Conservation (phyloP, 495 filamentous ascomycete species). For the Cercophora scortea region DNA sequence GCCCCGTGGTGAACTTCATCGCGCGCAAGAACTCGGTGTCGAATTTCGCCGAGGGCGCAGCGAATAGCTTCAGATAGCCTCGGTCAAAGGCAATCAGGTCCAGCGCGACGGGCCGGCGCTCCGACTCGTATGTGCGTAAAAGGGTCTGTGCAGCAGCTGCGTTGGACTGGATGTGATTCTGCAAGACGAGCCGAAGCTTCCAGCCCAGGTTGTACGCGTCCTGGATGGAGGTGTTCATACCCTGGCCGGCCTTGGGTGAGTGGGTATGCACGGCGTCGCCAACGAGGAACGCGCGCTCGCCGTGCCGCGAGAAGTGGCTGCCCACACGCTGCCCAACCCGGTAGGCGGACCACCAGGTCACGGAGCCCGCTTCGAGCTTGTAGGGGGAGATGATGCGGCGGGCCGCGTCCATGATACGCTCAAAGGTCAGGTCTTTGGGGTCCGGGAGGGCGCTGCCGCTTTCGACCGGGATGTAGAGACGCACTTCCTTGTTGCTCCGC, state of each 20-base stretch:
- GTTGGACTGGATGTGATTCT: slow-evolving; percentile 27
- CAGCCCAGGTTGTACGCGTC: slow-evolving; percentile 68
- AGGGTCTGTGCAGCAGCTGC: slow-evolving; percentile 36
- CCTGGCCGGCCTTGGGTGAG: slow-evolving; percentile 66
- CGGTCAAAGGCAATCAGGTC: slow-evolving; percentile 69
- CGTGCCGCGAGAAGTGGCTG: slow-evolving; percentile 46
- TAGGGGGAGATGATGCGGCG: slow-evolving; percentile 55
- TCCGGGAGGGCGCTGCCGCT: slow-evolving; percentile 31
- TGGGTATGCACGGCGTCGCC: slow-evolving; percentile 57
- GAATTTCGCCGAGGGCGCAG: slow-evolving; percentile 34
- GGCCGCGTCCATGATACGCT: slow-evolving; percentile 50
- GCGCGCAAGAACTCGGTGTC: slow-evolving; percentile 15
- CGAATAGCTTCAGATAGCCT: slow-evolving; percentile 43
- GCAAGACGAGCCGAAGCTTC: slow-evolving; percentile 58
- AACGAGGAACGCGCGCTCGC: slow-evolving; percentile 58
- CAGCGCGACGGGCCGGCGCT: slow-evolving; percentile 61
- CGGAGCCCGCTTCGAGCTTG: slow-evolving; percentile 33
- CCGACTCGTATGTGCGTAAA: slow-evolving; percentile 61
- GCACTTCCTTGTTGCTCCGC: slow-evolving; percentile 50
- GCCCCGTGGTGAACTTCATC: slow-evolving; percentile 32
- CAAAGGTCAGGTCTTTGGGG: slow-evolving; percentile 40
- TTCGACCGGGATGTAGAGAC: slow-evolving; percentile 63
- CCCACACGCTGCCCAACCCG: slow-evolving; percentile 70
- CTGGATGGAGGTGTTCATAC: slow-evolving; percentile 67
- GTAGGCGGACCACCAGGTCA: slow-evolving; percentile 37